Evolutionary conservation across 2,329 filamentous ascomycete species (phyloP), one percentile per base, ranked within the genome.

Genomic region (Fusarium mangiferae): DNA sequence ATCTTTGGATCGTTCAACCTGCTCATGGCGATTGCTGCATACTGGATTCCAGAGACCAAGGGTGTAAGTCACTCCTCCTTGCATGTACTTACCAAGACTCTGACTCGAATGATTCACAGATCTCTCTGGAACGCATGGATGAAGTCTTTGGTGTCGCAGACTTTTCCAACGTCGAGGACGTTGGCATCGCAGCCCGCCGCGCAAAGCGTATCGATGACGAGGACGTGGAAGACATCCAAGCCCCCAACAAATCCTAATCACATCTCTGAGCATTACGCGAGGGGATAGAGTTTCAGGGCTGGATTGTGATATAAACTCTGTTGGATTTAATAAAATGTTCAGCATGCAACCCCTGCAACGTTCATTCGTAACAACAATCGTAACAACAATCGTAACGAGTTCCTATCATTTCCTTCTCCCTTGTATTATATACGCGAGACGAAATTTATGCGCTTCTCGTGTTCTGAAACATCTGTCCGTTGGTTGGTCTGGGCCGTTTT

Each of bases 1-100:
- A 88, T 90, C 56, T 91, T 89, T 78, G 84, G 86, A 10, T 86
- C 81, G 28, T 89, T 90, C 79, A 90, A 88, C 77, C 85, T 88
- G 71, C 77, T 82, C 70, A 90, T 90, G 87, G 87, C 87, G 62
- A 75, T 90, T 54, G 88, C 88, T 74, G 68, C 78, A 20, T 82
- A 78, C 49, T 79, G 80, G 64, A 76, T 83, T 5, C 89, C 89
- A 0, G 90, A 91, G 80, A 91, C 89, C 11, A 91, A 90, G 81
- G 89, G 89, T 24, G 73, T 85, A 73, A 78, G 82, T 75, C 4
- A 7, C 45, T 5, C 10, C 22, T 17, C 15, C 7, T 4, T 13
- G 17, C 11, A 12, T 4, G 1, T 20, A 5, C 11, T 10, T 7
- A 9, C 22, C 6, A 26, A 35, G 5, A n/a, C 2, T 5, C 33